These are phyloP conservation scores for Cylindrotheca fusiformis DNA, from an alignment of 108 stramenopile genomes.

Conservation along the genomic window DNA sequence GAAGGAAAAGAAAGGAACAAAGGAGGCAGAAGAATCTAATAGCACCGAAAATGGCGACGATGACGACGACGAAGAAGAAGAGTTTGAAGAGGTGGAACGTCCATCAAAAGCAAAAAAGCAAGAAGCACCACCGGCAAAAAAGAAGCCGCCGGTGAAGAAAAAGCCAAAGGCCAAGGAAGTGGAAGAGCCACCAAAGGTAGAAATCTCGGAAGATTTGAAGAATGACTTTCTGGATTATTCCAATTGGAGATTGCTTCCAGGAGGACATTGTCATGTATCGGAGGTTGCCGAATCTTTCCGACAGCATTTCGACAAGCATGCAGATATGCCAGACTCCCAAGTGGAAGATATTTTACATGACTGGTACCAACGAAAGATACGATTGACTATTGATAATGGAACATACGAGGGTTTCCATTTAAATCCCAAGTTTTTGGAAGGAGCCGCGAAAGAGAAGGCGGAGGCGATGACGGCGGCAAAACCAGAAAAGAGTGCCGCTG, in stretches of 20 bases:
- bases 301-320: constrained; percentile 7
- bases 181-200: not conserved
- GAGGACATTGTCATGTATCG: not conserved
- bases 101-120: constrained; percentile 8
- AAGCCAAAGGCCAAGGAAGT: constrained; percentile 1
- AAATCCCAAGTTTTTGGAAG: constrained; percentile 28
- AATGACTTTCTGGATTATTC: constrained; percentile 17
- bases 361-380: constrained; percentile 28
- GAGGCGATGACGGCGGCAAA: constrained; percentile 2
- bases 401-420: constrained; percentile 23
- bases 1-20: not conserved
- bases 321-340: not conserved
- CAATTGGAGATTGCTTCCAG: constrained; percentile 25
- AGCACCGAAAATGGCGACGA: constrained; percentile 13
- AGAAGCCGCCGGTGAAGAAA: constrained; percentile 10
- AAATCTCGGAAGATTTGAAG: constrained; percentile 7
- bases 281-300: constrained; percentile 25
- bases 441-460: constrained; percentile 1
- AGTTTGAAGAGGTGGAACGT: constrained; percentile 20
- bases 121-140: constrained; percentile 5
- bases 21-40: not conserved
- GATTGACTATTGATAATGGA: constrained; percentile 5
- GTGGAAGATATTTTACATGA: constrained; percentile 23
- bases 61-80: constrained; percentile 13
- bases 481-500: not conserved